These are phyloP conservation scores for Exutisphaerella laricina DNA, from an alignment of 2,329 filamentous ascomycete species.

Conservation along the genomic window DNA sequence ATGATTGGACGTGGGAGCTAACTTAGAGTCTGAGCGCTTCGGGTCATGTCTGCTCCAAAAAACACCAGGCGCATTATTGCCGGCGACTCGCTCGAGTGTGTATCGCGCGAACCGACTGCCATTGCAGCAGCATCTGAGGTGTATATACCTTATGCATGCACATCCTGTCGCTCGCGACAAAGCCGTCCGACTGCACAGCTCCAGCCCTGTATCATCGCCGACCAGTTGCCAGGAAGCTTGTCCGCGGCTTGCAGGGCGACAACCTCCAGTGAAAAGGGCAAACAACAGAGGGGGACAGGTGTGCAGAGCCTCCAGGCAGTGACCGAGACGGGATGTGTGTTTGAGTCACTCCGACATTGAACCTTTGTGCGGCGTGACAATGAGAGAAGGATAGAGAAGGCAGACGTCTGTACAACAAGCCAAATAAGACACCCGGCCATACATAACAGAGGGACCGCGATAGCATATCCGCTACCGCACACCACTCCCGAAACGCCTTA, in stretches of 20 bases:
- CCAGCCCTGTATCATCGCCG: not conserved
- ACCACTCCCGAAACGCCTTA: not conserved
- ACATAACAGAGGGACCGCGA: not conserved
- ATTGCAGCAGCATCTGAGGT: not conserved
- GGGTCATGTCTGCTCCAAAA: too few species aligned
- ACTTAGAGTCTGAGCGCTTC: too few species aligned
- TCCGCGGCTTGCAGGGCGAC: slow-evolving; percentile 4
- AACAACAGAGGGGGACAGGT: slow-evolving; percentile 1
- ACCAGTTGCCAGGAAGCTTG: slow-evolving; percentile 1
- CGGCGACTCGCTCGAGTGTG: too few species aligned
- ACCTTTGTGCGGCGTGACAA: slow-evolving; percentile 3
- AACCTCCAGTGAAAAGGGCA: not conserved
- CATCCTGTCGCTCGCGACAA: slow-evolving; percentile 1
- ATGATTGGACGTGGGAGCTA: too few species aligned
- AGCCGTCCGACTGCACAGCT: slow-evolving; percentile 1
- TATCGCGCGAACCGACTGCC: not conserved
- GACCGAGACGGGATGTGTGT: too few species aligned
- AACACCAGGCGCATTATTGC: too few species aligned
- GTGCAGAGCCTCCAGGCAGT: too few species aligned
- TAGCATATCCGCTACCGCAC: not conserved
- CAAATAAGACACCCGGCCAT: not conserved
- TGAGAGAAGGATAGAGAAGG: slow-evolving; percentile 3
- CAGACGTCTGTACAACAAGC: not conserved
- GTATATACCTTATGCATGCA: too few species aligned
- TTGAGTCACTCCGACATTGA: not conserved